Evolutionary conservation across 257 asterid species (phyloP), one percentile per base, ranked within the genome.

Genomic region (Dorcoceras hygrometricum): DNA sequence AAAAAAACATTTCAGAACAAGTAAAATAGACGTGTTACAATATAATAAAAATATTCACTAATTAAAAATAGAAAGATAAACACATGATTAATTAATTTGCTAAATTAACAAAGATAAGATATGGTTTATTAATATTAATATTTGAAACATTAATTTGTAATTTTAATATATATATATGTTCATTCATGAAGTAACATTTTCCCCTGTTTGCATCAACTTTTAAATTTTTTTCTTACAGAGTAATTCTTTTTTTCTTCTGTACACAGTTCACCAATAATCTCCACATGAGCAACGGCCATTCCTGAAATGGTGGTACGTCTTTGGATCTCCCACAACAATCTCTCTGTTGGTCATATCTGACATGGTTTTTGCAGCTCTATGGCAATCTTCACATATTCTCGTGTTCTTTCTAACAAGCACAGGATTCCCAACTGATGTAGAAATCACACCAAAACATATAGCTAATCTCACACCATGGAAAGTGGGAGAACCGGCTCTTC

Each of bases 381-480:
- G 95, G 57, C 95, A 89, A 60, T 81, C 89, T 62, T 76, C 77
- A 56, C 96, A 86, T 31, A 89, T 70, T 62, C 89, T 66, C 6
- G 80, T 57, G 62, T 89, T 84, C 76, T 89, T 89, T 26, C 89
- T 73, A n/a, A 89, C 76, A 24, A 83, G 72, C 68, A 86, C 75
- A 6, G 86, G 73, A 3, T 72, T 62, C 72, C 91, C 95, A 12
- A 69, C 26, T 18, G 81, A 23, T 3, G 82, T 83, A 12, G 79
- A 59, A 56, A 89, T 75, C 79, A 89, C 71, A 4, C 89, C 95
- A 22, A 71, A 83, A 68, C 87, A 80, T 56, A 82, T 60, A 23
- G 91, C 96, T 74, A 89, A 71, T 56, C 91, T 81, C 78, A 81
- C 89, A 63, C 91, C 76, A 71, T 87, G 91, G 67, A 32, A 77